phyloP scores from a whole-genome alignment of 2,329 filamentous ascomycete species.

The Neonectria neomacrospora region DNA sequence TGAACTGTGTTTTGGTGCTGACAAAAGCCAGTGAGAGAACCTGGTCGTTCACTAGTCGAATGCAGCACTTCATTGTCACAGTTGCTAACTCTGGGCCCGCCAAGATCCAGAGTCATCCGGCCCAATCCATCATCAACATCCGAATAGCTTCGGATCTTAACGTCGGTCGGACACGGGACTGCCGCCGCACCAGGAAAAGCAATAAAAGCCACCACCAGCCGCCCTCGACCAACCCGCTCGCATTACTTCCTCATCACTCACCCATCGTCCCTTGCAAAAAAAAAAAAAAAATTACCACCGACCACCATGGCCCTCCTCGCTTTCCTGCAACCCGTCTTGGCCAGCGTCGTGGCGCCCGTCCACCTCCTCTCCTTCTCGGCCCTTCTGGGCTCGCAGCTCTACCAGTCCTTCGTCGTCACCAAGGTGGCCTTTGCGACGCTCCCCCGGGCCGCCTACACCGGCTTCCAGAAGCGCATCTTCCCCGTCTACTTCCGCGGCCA shows the following conservation, averaged over 20 bases:
- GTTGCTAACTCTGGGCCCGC: background rate
- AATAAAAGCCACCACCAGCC: conserved; percentile 17
- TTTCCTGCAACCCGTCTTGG: conserved; percentile 20
- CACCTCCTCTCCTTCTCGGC: conserved; percentile 54
- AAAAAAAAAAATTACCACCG: too few species aligned
- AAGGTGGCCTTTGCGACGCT: conserved; percentile 50
- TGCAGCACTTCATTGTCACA: background rate
- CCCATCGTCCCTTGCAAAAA: too few species aligned
- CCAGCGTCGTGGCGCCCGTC: conserved; percentile 47
- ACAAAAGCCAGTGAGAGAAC: too few species aligned
- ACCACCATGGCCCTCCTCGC: conserved; percentile 31
- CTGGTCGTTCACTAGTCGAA: background rate
- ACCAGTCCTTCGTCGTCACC: conserved; percentile 53
- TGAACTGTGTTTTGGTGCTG: too few species aligned
- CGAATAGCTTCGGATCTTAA: conserved; percentile 41
- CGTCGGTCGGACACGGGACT: conserved; percentile 4
- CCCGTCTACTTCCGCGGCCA: conserved; percentile 55
- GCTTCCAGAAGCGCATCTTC: conserved; percentile 54
- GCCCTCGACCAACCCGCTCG: background rate
- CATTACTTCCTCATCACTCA: conserved; percentile 2
- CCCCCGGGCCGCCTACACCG: conserved; percentile 50
- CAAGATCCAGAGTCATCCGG: background rate
- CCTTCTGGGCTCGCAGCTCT: conserved; percentile 54
- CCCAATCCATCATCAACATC: conserved; percentile 29
- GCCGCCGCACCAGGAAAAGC: background rate